Evolutionary conservation across 306 rosid species (phyloP).

Genomic region (Quercus agrifolia): DNA sequence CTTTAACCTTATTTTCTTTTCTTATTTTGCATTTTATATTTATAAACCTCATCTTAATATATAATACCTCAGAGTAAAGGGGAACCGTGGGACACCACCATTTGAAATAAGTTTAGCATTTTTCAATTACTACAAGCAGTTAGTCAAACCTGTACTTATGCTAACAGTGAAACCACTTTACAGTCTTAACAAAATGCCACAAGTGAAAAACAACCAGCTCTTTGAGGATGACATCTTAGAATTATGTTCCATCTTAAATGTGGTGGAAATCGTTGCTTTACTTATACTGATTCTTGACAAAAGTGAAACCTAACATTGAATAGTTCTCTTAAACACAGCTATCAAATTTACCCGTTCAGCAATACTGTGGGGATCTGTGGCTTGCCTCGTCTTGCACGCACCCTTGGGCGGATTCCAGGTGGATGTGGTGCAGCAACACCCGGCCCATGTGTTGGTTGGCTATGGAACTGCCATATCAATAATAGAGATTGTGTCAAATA

Average conservation of each 20-base stretch:
- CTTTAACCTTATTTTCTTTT: not conserved
- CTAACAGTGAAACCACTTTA: not conserved
- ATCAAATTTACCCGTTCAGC: conserved; percentile 74
- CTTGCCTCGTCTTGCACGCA: conserved; percentile 96
- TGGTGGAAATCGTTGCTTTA: too few species aligned
- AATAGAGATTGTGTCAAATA: too few species aligned
- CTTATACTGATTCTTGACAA: too few species aligned
- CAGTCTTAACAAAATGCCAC: not conserved
- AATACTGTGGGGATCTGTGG: conserved; percentile 97
- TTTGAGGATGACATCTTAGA: not conserved
- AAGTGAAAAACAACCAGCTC: not conserved
- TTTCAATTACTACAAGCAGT: not conserved
- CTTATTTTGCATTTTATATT: not conserved
- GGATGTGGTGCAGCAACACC: conserved; percentile 44
- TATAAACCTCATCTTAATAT: not conserved
- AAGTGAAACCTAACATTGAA: not conserved
- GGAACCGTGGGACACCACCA: not conserved
- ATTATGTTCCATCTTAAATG: too few species aligned
- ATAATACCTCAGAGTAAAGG: not conserved
- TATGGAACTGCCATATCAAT: too few species aligned
- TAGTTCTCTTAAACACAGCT: not conserved
- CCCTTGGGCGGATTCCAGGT: conserved; percentile 74
- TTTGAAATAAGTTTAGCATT: not conserved
- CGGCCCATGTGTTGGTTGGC: too few species aligned
- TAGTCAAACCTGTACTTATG: not conserved